Base-by-base conservation (phyloP, 495 filamentous ascomycete species). In the Podospora pseudopauciseta region DNA sequence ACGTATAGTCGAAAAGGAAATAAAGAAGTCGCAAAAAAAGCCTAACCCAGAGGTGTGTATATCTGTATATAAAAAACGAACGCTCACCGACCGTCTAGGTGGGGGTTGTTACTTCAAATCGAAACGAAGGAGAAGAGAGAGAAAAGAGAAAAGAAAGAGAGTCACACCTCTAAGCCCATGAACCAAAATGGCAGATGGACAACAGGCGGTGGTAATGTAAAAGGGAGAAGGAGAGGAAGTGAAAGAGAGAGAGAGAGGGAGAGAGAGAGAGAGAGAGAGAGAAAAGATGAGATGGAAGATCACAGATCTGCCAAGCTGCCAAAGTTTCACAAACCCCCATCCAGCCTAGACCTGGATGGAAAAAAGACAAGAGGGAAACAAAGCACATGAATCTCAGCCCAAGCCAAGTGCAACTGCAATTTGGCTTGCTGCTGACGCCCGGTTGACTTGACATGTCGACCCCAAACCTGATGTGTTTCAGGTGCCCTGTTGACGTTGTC, bases 371-470 rank as follows among this genome's bases (percentile, higher is more conserved):
- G 23, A 57, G 18, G 20, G 55, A 58, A 58, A 19, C 55, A 19
- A 58, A 58, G 7, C 55, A 19, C 18, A 19, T 6, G 16, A 57
- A 57, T n/a, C 54, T 57, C 18, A 18, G 9, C 54, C 54, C 54
- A 23, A 57, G 54, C 54, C 19, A 62, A 23, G n/a, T 11, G 59
- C 27, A 30, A 68, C 58, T 62, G 58, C 65, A 68, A 64, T 61
- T 57, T 65, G 39, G 39, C 39, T 49, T 49, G 39, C 13, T 49
- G 39, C 39, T 49, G 39, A 11, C 39, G 39, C 39, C 15, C 15
- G 39, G 39, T 16, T 13, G 39, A 49, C 39, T 49, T 49, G 39
- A 49, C 39, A 49, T 49, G 39, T 49, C 39, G 39, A 49, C 39
- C 39, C 39, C 39, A 49, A 49, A 49, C 39, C 39, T 49, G 39